Evolutionary conservation across 345 rosid species (phyloP), one percentile per base, ranked within the genome.

Genomic region (Hibiscus tridactylites): DNA sequence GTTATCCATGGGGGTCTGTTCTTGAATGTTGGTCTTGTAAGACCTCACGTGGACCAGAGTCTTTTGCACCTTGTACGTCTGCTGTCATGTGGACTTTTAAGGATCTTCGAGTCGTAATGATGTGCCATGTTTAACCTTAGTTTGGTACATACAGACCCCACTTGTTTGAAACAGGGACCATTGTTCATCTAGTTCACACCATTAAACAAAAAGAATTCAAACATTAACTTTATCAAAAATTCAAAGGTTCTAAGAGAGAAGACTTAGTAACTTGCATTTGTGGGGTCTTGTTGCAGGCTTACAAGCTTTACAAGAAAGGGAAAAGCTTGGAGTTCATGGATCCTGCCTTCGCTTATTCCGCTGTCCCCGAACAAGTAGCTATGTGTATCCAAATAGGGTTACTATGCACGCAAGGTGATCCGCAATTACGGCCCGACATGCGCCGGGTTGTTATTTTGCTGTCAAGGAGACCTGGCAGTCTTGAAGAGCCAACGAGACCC

Each of bases 351-450:
- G 87, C 79, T 17, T 69, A 86, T 15, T 85, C 97, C 0, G 95
- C 85, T 35, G 70, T 33, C 1, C 60, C 79, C 0, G 95, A 87
- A 6, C 90, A 88, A 78, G 87, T 91, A 21, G 86, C 77, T 21
- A 81, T 76, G 76, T 91, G 97, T 69, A 83, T 96, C 61, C 97
- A 89, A 54, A 79, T 96, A 3, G 98, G 93, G 15, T 78, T 96
- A 35, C 83, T 96, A 31, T 96, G 99, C 83, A 84, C 86, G 0
- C 99, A 92, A 77, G 86, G 91, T 2, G 96, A 96, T 59, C 97
- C 97, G 0, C 81, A 81, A 9, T 12, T 73, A 29, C 86, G 99
- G 61, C 99, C 99, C 0, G 8, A 31, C 0, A 91, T 96, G 96
- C 62, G 80, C 28, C 87, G 94, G 2, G 86, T 96, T 0, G 90